These are phyloP conservation scores for Mucor racemosus DNA, from an alignment of 371 early-diverging fungal genomes.

Conservation along the genomic window DNA sequence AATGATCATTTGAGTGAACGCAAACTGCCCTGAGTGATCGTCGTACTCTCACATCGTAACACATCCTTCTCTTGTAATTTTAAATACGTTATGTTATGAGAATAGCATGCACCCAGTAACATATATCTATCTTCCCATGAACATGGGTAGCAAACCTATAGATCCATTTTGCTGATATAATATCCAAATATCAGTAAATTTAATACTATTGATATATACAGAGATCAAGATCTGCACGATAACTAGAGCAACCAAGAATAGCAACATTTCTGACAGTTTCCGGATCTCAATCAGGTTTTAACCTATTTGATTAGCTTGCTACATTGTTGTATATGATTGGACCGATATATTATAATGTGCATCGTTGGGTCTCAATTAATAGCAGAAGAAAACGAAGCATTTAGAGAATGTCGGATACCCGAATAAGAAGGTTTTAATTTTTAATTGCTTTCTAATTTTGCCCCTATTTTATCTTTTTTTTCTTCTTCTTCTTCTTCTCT, in stretches of 20 bases:
- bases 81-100: background rate
- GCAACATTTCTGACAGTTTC: background rate
- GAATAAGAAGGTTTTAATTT: constrained; percentile 3
- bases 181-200: no score
- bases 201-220: no score
- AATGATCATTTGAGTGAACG: background rate
- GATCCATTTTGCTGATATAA: background rate
- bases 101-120: background rate
- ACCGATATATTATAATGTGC: background rate
- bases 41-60: background rate
- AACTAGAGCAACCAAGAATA: no score
- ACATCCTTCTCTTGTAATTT: background rate
- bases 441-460: background rate
- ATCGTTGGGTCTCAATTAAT: constrained; percentile 2
- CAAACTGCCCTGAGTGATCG: background rate
- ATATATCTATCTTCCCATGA: background rate
- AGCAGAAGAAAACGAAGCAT: background rate
- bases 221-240: no score
- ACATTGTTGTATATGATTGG: background rate
- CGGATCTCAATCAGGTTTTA: background rate
- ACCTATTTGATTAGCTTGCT: background rate
- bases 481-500: background rate
- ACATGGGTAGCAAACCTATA: background rate
- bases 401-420: background rate
- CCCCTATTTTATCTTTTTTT: background rate